A percentile compares a stretch with the other conserved stretches of the same genome.
These are phyloP conservation scores for Apostasia ramifera DNA, from an alignment of 106 monocot species.

Conservation along the genomic window DNA sequence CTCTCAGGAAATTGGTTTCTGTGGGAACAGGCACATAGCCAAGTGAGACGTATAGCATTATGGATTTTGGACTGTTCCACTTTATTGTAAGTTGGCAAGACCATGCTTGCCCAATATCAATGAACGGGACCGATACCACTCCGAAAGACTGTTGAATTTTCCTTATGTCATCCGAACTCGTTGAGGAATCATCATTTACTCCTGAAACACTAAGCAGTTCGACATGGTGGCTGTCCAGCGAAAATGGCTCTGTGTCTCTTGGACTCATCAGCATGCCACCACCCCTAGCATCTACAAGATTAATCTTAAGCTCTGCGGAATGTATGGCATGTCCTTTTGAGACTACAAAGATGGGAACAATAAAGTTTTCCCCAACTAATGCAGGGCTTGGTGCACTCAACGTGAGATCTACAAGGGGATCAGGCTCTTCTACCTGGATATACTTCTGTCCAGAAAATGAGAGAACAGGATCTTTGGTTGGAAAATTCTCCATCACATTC, in stretches of 20 bases:
- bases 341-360: conserved; percentile 45
- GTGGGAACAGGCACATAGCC: conserved; percentile 41
- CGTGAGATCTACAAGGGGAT: conserved; percentile 74
- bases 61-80: conserved; percentile 80
- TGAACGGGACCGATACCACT: conserved; percentile 66
- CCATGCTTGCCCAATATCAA: conserved; percentile 66
- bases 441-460: conserved; percentile 69
- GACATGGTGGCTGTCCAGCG: conserved; percentile 60
- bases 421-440: conserved; percentile 89
- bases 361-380: conserved; percentile 79
- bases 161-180: conserved; percentile 41
- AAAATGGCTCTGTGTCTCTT: conserved; percentile 57
- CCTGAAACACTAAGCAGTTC: conserved; percentile 78
- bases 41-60: conserved; percentile 94
- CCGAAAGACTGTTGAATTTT: conserved; percentile 91
- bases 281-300: conserved; percentile 90
- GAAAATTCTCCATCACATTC: conserved; percentile 48
- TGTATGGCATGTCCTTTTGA: conserved; percentile 60
- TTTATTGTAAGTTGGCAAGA: conserved; percentile 67
- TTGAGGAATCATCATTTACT: conserved; percentile 32
- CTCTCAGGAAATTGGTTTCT: conserved; percentile 31
- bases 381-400: conserved; percentile 61
- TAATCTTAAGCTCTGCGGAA: conserved; percentile 93
- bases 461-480: conserved; percentile 50
- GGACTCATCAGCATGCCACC: conserved; percentile 88